Evolutionary conservation across 2,329 filamentous ascomycete species (phyloP).

Genomic region (Neofusicoccum laricinum): DNA sequence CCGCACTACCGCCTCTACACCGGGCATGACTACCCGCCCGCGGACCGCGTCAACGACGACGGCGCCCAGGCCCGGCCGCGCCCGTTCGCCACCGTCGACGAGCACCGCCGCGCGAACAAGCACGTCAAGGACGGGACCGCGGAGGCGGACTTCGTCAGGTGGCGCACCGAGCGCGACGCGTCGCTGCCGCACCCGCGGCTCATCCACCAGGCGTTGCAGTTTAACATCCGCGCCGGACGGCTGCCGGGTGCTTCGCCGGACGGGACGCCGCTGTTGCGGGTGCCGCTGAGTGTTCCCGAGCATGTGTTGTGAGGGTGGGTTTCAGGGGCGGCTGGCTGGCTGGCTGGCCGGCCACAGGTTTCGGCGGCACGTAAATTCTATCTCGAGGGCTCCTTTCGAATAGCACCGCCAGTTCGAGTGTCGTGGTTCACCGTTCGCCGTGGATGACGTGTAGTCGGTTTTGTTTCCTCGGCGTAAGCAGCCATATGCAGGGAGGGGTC

Average conservation of each 20-base stretch:
- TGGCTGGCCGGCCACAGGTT: neutral
- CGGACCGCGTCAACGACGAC: constrained; percentile 16
- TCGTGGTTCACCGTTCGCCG: too few species aligned
- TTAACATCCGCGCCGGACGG: constrained; percentile 32
- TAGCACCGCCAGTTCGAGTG: too few species aligned
- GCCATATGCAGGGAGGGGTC: too few species aligned
- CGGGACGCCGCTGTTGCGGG: neutral
- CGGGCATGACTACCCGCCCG: constrained; percentile 30
- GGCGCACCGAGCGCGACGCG: constrained; percentile 27
- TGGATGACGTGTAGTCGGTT: too few species aligned
- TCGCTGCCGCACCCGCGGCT: constrained; percentile 27
- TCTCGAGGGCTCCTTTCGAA: too few species aligned
- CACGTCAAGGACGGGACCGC: constrained; percentile 26
- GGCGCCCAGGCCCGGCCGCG: constrained; percentile 11
- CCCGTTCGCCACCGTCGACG: constrained; percentile 27
- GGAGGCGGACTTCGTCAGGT: constrained; percentile 31
- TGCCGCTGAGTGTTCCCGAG: neutral
- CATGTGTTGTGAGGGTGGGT: neutral
- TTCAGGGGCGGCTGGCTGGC: too few species aligned
- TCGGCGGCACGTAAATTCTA: too few species aligned
- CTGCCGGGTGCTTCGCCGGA: constrained; percentile 20
- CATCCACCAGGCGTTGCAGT: constrained; percentile 33
- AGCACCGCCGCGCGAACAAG: constrained; percentile 29
- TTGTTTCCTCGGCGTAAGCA: too few species aligned
- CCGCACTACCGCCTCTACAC: constrained; percentile 23